Evolutionary conservation across 2,329 filamentous ascomycete genomes (phyloP), one percentile per base, ranked within the genome.

Genomic region (Colletotrichum nymphaeae): DNA sequence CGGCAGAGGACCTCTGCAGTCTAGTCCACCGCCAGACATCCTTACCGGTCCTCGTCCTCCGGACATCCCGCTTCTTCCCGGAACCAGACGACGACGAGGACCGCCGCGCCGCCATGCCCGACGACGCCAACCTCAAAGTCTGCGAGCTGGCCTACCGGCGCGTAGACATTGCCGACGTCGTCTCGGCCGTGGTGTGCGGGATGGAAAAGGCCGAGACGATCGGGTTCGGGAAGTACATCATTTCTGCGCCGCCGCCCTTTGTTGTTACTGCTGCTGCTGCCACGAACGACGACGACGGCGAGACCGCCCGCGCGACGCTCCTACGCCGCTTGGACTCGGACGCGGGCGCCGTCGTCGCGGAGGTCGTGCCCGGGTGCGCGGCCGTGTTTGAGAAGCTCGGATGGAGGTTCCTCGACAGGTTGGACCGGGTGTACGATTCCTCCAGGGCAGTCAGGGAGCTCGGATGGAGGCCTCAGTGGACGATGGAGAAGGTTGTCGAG

Each of bases 1-100:
- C 85, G 1, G 86, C 86, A 5, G 86, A 88, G 73, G 85, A 87
- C 63, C 70, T 88, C 35, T 88, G 86, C 75, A 79, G 78, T 14
- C 80, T 88, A 6, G 72, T 85, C 1, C 83, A 86, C 55, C 75
- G 76, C 14, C 81, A 86, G 67, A 80, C 79, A 0, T 73, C 76
- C 2, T 75, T 88, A 74, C 85, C 86, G 0, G 78, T 84, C 0
- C 52, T 88, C 0, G 79, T 88, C 6, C 80, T 88, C 9, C 83
- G 86, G n/a, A 84, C 83, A 3, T 84, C 82, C 63, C 83, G 86
- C 62, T 88, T 88, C 81, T 88, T 87, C 73, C 85, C 85, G 0
- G 86, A 87, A 75, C 79, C 80, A 22, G 86, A 87, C 63, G 86
- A 87, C 69, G 85, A 87, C 66, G 82, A 82, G 5, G 81, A 82